These are phyloP conservation scores for Gossypium lobatum DNA, from an alignment of 441 rosid genomes.

Conservation along the genomic window DNA sequence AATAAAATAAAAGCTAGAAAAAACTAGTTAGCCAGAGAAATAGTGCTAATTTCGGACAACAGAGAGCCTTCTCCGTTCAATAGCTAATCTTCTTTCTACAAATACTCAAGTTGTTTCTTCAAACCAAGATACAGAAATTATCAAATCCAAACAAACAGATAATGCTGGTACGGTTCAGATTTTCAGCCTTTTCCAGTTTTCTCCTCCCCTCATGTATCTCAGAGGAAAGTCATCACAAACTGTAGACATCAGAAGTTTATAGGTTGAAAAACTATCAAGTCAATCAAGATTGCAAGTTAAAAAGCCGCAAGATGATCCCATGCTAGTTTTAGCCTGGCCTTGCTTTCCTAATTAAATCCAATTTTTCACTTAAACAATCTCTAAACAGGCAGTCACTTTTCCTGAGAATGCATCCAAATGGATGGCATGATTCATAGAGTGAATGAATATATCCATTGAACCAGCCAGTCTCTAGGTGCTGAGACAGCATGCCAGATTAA, in stretches of 20 bases:
- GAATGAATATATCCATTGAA: neutral
- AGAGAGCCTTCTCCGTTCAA: neutral
- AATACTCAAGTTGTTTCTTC: neutral
- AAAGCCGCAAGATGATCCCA: neutral
- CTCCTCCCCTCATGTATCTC: neutral
- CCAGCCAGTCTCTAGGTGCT: neutral
- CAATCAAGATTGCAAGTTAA: neutral
- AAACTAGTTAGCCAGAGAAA: neutral
- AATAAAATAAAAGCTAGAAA: slow-evolving; percentile 3
- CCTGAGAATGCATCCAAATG: neutral
- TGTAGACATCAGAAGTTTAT: neutral
- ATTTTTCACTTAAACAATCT: neutral
- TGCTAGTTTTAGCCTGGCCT: neutral
- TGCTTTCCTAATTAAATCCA: neutral
- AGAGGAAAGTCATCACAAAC: neutral
- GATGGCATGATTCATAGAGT: neutral
- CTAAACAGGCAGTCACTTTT: neutral
- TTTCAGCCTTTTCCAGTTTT: neutral
- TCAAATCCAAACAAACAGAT: slow-evolving; percentile 1
- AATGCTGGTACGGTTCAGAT: neutral
- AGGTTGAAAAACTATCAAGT: neutral
- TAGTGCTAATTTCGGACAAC: neutral
- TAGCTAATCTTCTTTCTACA: neutral
- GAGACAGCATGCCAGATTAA: neutral
- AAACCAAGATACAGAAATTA: neutral